A percentile compares a stretch with the other conserved stretches of the same genome.
phyloP scores from a whole-genome alignment of 148 eudicot genomes.

The Chenopodium quinoa region DNA sequence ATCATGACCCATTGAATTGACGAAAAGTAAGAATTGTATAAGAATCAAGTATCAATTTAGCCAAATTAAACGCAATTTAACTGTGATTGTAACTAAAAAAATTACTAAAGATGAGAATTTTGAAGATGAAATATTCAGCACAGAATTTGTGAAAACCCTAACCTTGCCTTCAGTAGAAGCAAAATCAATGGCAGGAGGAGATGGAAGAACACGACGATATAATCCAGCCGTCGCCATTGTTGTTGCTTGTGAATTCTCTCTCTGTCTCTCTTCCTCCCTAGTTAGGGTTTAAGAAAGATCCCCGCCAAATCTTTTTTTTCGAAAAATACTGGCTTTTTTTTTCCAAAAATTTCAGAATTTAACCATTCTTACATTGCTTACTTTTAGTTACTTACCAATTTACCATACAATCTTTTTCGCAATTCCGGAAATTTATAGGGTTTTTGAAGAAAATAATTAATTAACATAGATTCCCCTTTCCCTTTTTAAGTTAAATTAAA shows the following conservation, averaged over 20 bases:
- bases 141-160: background rate
- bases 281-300: conserved; percentile 18
- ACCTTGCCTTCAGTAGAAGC: conserved; percentile 82
- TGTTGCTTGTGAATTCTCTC: background rate
- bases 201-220: conserved; percentile 72
- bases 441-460: too few species aligned
- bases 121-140: background rate
- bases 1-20: background rate
- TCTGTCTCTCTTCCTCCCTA: conserved; percentile 6
- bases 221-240: conserved; percentile 74
- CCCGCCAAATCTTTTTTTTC: conserved; percentile 6
- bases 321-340: background rate
- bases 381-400: too few species aligned
- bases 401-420: too few species aligned
- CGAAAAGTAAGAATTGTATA: background rate
- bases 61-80: background rate
- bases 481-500: too few species aligned
- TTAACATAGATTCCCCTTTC: too few species aligned
- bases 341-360: too few species aligned
- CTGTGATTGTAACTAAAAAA: background rate
- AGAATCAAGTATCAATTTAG: background rate
- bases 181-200: conserved; percentile 91
- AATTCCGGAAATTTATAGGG: too few species aligned
- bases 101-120: background rate
- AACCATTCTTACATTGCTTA: too few species aligned